phyloP scores from a whole-genome alignment of 108 stramenopile genomes.

The Mayamaea pseudoterrestris region DNA sequence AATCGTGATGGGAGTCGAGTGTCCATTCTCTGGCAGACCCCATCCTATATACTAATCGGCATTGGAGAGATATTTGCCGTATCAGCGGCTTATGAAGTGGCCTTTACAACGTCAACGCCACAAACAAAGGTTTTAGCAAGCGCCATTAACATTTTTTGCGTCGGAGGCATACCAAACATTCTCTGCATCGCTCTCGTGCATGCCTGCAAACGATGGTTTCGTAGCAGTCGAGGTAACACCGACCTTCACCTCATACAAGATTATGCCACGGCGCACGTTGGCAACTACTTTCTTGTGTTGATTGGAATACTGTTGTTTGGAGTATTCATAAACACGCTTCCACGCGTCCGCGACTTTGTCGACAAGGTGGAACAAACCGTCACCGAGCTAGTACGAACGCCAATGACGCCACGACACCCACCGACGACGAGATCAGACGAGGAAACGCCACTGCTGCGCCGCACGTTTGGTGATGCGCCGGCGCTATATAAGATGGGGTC shows the following conservation, averaged over 20 bases:
- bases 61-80: slow-evolving; percentile 80
- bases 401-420: slow-evolving; percentile 18
- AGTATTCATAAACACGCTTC: slow-evolving; percentile 46
- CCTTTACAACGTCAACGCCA: slow-evolving; percentile 66
- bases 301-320: slow-evolving; percentile 48
- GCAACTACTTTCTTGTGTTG: slow-evolving; percentile 61
- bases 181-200: slow-evolving; percentile 61
- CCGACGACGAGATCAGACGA: slow-evolving; percentile 18
- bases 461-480: slow-evolving; percentile 44
- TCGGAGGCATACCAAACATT: slow-evolving; percentile 76
- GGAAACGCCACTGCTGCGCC: slow-evolving; percentile 35
- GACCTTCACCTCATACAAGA: slow-evolving; percentile 47
- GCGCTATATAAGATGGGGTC: slow-evolving; percentile 34
- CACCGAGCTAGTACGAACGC: slow-evolving; percentile 45
- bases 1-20: slow-evolving; percentile 35
- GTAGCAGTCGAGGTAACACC: slow-evolving; percentile 34
- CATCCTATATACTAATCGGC: slow-evolving; percentile 70
- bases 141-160: slow-evolving; percentile 67
- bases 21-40: slow-evolving; percentile 67
- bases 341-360: slow-evolving; percentile 44
- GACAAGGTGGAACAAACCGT: slow-evolving; percentile 49
- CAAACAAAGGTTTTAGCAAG: slow-evolving; percentile 63
- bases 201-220: slow-evolving; percentile 50
- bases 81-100: slow-evolving; percentile 74
- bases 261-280: slow-evolving; percentile 51